Base-by-base conservation (phyloP, 1,139 yeast genomes). In the Saccharomyces hybrid region DNA sequence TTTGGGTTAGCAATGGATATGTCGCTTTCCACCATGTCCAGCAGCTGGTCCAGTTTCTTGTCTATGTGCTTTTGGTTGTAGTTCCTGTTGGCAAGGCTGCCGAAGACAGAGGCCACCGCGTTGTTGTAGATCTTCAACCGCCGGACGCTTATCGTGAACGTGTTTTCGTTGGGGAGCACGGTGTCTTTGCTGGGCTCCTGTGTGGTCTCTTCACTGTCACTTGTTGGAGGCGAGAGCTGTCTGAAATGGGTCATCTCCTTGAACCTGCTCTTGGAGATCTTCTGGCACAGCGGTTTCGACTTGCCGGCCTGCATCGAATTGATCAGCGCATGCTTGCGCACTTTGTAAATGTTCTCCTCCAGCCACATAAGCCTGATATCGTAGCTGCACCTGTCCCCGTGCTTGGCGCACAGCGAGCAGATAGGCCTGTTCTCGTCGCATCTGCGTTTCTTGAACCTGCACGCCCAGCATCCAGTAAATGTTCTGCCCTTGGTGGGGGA, bases 381-480 rank as follows among this genome's bases (percentile, higher is more conserved):
- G 55, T 64, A 66, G 27, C 65, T 61, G 47, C 70, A 66, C 9
- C 49, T 52, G 38, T 60, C 62, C 12, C 60, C 58, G 46, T 64
- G 64, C 42, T 57, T 60, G 19, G 54, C 49, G 48, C 70, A 66
- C 16, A 62, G 47, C 1, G 66, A 55, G 42, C 70, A 66, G 16
- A 55, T 32, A 1, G 69, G 69, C 53, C 57, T 64, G 2, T 44
- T 44, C 49, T 63, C 63, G 52, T 66, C 69, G 54, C 70, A 66
- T 42, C 64, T 60, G 28, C 68, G 58, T 51, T 66, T 66, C 53
- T 64, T 66, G 26, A 63, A 60, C 47, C 70, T 54, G 47, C 70
- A 66, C 8, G 68, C 65, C 70, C 70, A 66, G 55, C 70, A 66
- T 6, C 70, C 70, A 8, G 66, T 66, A 32, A 66, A 66, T 0